Base-by-base conservation (phyloP, 108 stramenopile genomes). In the Pinguiococcus pyrenoidosus region DNA sequence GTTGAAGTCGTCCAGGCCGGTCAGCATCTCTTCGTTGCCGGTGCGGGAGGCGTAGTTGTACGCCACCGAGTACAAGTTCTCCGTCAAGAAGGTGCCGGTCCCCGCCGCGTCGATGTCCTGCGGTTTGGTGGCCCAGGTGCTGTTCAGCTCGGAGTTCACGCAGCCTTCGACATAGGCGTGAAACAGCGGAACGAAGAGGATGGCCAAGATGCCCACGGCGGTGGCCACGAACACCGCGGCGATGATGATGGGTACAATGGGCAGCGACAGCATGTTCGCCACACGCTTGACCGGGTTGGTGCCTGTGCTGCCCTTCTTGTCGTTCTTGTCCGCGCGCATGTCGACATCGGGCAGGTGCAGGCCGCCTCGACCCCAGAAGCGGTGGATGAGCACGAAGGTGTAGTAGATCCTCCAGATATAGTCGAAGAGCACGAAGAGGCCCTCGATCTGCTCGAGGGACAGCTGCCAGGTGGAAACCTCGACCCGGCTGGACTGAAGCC, bases 21-120 rank as follows among this genome's bases (percentile, higher is more conserved):
- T 26, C 44, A 30, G 30, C 8, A 4, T 30, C 6, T 30, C 6
- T 30, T 30, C 6, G 37, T 46, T 56, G 4, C 55, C 55, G 17
- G 37, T 22, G 10, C 37, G 45, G 18, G 55, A 35, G 7, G 55
- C 55, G 45, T 56, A 56, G 45, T 56, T 56, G 29, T 46, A 56
- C 1, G 55, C 55, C 13, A 46, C 35, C 9, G 44, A 46, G 55
- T 56, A 56, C 1, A 37, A 18, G 27, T 56, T 56, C 29, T 56
- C 25, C 16, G 40, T 46, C 21, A 56, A 46, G 25, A 46, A 37
- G 32, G 43, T 56, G 16, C 55, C 55, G n/a, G n/a, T n/a, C n/a
- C n/a, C n/a, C n/a, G n/a, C n/a, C n/a, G n/a, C n/a, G n/a, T n/a
- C n/a, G n/a, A n/a, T n/a, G n/a, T n/a, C n/a, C n/a, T n/a, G n/a